Percentiles rank a stretch among this genome's conserved stretches.
Conservation (phyloP, 148 eudicot genomes). For the Rhododendron vialii region DNA sequence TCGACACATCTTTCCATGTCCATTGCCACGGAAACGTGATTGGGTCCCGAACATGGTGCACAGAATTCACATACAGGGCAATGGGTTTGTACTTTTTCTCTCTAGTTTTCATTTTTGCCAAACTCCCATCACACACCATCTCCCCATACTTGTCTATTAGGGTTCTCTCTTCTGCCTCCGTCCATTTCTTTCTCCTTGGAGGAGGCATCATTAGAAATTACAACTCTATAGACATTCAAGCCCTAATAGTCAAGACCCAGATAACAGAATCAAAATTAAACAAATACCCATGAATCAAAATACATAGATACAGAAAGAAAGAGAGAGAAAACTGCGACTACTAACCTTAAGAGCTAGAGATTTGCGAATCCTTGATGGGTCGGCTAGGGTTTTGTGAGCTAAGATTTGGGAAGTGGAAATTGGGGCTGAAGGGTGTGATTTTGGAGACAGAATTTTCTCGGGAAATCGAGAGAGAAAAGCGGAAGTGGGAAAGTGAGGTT, state of each 20-base stretch:
- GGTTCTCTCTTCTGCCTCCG: conserved; percentile 83
- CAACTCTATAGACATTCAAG: conserved; percentile 12
- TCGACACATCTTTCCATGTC: conserved; percentile 95
- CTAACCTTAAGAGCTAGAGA: conserved; percentile 9
- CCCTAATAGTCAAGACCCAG: neutral
- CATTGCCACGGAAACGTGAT: conserved; percentile 78
- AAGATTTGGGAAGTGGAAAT: neutral
- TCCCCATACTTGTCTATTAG: conserved; percentile 73
- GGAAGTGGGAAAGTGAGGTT: neutral
- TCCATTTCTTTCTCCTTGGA: conserved; percentile 88
- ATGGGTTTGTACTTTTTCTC: conserved; percentile 90
- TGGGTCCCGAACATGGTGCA: conserved; percentile 74
- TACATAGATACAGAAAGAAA: neutral
- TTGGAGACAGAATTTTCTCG: neutral
- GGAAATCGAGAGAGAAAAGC: neutral
- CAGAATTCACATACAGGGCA: conserved; percentile 62
- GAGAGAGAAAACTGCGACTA: neutral
- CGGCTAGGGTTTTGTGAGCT: neutral
- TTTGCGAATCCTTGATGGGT: conserved; percentile 1
- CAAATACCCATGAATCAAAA: neutral
- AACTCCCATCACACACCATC: conserved; percentile 60
- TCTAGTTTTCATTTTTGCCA: conserved; percentile 85
- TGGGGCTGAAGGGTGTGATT: neutral
- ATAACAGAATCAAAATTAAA: neutral
- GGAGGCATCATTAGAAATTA: conserved; percentile 34